Percentiles rank a stretch among this genome's conserved stretches.
Conservation (phyloP, 116 monocot species). For the Zostera marina region DNA sequence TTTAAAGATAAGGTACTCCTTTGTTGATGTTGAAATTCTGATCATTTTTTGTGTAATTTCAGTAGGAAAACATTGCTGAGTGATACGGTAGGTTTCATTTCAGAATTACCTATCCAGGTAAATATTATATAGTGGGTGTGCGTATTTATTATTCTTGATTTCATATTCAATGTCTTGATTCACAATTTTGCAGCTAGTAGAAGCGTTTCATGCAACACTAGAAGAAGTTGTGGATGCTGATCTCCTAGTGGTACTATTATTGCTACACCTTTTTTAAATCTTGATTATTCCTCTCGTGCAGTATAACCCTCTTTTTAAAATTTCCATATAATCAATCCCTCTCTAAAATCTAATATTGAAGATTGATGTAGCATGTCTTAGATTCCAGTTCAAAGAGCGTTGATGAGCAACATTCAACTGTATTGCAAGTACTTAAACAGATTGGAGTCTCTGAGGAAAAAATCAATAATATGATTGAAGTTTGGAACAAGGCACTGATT, state of each 20-base stretch:
- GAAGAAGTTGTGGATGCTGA: conserved; percentile 99
- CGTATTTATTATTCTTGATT: background rate
- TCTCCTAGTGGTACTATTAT: conserved; percentile 56
- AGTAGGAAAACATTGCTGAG: conserved; percentile 88
- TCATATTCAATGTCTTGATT: background rate
- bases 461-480: conserved; percentile 88
- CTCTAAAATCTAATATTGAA: conserved; percentile 1
- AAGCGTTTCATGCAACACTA: conserved; percentile 97
- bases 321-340: background rate
- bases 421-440: conserved; percentile 68
- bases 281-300: conserved; percentile 1
- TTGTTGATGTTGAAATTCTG: background rate
- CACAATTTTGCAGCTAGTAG: conserved; percentile 49
- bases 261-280: background rate
- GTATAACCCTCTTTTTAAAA: background rate
- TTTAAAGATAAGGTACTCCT: background rate
- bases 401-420: conserved; percentile 63
- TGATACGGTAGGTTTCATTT: conserved; percentile 99
- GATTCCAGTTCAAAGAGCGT: conserved; percentile 73
- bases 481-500: conserved; percentile 78
- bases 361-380: conserved; percentile 64
- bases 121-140: background rate
- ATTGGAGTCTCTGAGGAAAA: conserved; percentile 86
- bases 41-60: background rate
- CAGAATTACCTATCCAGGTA: conserved; percentile 95